These are phyloP conservation scores for Paecilomyces formosus DNA, from an alignment of 2,329 filamentous ascomycete genomes.

Conservation along the genomic window DNA sequence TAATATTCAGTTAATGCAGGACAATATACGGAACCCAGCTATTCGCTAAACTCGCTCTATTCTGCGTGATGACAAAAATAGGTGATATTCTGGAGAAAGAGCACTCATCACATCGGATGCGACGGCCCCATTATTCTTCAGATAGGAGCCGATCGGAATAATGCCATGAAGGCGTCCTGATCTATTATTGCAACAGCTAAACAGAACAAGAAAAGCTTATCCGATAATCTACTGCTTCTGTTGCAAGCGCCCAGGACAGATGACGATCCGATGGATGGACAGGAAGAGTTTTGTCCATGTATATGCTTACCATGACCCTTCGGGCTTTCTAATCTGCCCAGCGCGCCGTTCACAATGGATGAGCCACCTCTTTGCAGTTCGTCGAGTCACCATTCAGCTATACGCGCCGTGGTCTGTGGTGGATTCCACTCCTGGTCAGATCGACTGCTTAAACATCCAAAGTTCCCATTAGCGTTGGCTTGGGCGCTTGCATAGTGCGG, in stretches of 20 bases:
- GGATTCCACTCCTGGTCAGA: background rate
- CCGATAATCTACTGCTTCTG: background rate
- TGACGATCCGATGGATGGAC: background rate
- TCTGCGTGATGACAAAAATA: background rate
- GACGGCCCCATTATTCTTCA: background rate
- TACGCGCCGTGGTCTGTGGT: background rate
- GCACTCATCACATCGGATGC: background rate
- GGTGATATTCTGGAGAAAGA: background rate
- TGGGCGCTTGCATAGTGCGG: slow-evolving; percentile 20
- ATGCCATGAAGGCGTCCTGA: background rate
- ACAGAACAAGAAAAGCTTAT: background rate
- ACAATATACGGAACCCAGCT: background rate
- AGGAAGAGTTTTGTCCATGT: background rate
- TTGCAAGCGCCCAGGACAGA: background rate
- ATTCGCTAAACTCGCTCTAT: background rate
- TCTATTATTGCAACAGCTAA: background rate
- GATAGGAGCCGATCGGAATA: background rate
- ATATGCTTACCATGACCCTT: no score
- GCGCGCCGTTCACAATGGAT: background rate
- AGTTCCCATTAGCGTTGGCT: background rate
- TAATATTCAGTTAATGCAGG: background rate
- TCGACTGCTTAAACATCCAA: background rate
- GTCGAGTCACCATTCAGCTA: background rate
- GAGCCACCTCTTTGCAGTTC: background rate
- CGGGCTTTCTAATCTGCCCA: background rate